phyloP scores from a whole-genome alignment of 1,284 basidiomycete species.

The Moesziomyces sp. region DNA sequence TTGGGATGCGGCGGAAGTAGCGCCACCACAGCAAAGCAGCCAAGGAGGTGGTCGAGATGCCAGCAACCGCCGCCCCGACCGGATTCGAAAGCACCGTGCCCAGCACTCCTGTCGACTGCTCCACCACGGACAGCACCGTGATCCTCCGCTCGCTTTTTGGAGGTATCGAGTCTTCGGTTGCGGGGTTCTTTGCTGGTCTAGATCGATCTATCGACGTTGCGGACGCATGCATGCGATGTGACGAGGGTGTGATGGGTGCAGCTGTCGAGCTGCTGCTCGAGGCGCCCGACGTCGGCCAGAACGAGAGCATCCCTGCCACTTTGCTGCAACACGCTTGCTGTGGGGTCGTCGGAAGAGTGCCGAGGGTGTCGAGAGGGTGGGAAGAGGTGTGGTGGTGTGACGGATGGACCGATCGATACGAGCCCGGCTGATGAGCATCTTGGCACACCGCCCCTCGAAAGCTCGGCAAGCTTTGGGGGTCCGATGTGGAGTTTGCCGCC shows the following conservation, averaged over 20 bases:
- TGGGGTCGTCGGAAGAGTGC: not conserved
- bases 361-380: not conserved
- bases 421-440: no score
- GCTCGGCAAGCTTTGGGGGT: no score
- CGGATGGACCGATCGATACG: no score
- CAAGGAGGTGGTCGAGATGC: constrained; percentile 27
- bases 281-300: not conserved
- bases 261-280: not conserved
- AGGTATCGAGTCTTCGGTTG: not conserved
- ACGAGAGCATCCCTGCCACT: not conserved
- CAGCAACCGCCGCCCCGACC: constrained; percentile 27
- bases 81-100: constrained; percentile 30
- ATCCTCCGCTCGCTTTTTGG: not conserved
- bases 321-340: no score
- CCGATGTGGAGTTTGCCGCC: no score
- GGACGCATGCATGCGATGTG: not conserved
- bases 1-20: constrained; percentile 63
- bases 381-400: no score
- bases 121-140: constrained; percentile 38
- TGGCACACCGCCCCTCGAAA: no score
- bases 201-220: not conserved
- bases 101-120: constrained; percentile 28
- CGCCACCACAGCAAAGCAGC: constrained; percentile 53
- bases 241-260: not conserved
- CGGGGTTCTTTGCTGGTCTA: no score